phyloP scores from a whole-genome alignment of 2,329 filamentous ascomycete genomes.

The Neopestalotiopsis sp. region DNA sequence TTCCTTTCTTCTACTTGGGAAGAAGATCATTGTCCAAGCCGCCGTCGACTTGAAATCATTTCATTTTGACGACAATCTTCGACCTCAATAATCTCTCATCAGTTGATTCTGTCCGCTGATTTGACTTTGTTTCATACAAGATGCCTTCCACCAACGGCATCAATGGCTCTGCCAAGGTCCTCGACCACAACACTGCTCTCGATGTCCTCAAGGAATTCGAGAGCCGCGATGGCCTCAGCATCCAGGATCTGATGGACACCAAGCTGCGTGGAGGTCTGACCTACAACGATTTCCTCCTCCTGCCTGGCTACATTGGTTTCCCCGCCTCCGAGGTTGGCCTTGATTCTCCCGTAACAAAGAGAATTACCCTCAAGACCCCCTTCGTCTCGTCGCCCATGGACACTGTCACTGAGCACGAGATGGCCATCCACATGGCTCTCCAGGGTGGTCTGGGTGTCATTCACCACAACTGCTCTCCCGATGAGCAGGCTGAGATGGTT shows the following conservation, averaged over 20 bases:
- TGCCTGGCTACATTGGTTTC: slow-evolving; percentile 98
- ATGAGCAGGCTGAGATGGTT: slow-evolving; percentile 98
- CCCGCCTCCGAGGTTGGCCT: slow-evolving; percentile 86
- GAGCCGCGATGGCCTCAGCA: slow-evolving; percentile 82
- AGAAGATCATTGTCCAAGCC: slow-evolving; percentile 52
- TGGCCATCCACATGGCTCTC: slow-evolving; percentile 97
- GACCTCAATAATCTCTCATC: slow-evolving; percentile 44
- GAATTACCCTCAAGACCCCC: slow-evolving; percentile 93
- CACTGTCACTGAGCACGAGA: slow-evolving; percentile 98
- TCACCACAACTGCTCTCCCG: slow-evolving; percentile 99
- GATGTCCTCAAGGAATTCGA: slow-evolving; percentile 84
- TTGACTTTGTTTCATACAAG: slow-evolving; percentile 36
- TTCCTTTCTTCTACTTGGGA: slow-evolving; percentile 56
- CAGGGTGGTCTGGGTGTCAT: slow-evolving; percentile 92
- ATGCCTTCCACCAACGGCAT: slow-evolving; percentile 78
- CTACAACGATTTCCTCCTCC: slow-evolving; percentile 97
- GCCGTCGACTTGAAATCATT: slow-evolving; percentile 38
- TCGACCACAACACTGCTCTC: slow-evolving; percentile 78
- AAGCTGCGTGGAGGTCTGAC: slow-evolving; percentile 91
- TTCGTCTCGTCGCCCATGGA: slow-evolving; percentile 99
- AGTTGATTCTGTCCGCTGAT: slow-evolving; percentile 38
- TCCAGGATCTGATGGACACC: slow-evolving; percentile 87
- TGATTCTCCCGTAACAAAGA: slow-evolving; percentile 92
- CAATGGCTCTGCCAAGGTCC: slow-evolving; percentile 59
- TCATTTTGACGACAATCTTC: slow-evolving; percentile 43